Percentiles rank a stretch among this genome's conserved stretches.
Evolutionary conservation across 352 stramenopile species (phyloP).

Genomic region (Pelagophyceae sp.): DNA sequence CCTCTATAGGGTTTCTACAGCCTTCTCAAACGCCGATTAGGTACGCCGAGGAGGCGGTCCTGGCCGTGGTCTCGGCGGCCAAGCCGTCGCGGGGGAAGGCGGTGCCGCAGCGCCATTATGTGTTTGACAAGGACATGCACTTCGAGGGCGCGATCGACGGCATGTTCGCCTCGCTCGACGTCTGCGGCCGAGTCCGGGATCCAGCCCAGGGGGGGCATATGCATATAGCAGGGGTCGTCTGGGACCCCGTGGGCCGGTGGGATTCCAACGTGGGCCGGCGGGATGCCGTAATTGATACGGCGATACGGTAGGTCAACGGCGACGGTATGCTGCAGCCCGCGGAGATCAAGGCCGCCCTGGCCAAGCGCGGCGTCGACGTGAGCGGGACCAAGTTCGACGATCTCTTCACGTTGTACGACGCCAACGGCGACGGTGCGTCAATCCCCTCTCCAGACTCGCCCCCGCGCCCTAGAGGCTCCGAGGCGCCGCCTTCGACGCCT

Average conservation of each 20-base stretch:
- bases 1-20: too few species aligned
- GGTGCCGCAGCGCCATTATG: neutral
- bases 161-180: neutral
- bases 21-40: neutral
- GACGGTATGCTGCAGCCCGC: neutral
- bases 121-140: neutral
- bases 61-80: neutral
- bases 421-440: too few species aligned
- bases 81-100: neutral
- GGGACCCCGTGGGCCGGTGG: too few species aligned
- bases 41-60: neutral
- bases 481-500: too few species aligned
- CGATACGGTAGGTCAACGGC: neutral
- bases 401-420: neutral
- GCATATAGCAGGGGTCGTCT: too few species aligned
- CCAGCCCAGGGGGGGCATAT: too few species aligned
- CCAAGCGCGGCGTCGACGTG: neutral
- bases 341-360: neutral
- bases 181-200: too few species aligned
- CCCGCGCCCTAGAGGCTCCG: too few species aligned
- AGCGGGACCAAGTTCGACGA: neutral
- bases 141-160: conserved; percentile 5
- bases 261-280: too few species aligned
- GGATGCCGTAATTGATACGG: too few species aligned
- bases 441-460: too few species aligned